Base-by-base conservation (phyloP, 768 basidiomycete species). In the Auricularia sp. region DNA sequence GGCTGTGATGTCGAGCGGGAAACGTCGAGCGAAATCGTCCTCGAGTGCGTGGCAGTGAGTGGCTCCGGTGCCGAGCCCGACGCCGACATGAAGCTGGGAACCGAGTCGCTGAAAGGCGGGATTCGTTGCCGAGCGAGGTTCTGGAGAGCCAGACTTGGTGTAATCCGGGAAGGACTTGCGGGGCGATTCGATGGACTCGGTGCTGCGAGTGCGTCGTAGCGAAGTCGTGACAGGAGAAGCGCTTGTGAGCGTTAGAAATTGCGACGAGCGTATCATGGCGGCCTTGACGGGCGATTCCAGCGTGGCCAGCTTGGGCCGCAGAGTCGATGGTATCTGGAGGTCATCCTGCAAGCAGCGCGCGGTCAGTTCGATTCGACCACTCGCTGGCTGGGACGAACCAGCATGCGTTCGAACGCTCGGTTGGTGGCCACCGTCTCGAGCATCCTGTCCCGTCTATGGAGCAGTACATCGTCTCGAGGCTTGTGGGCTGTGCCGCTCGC, bases 281-380 rank as follows among this genome's bases (percentile, higher is more conserved):
- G 90, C 91, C 72, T 96, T 96, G 61, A 96, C 89, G 1, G 87
- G 85, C 0, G 86, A 77, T 64, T 95, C 91, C 83, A 96, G 91
- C 16, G 84, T 85, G 60, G 80, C 79, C 18, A 95, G 83, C 74
- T 92, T 91, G 1, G 86, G 87, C 7, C 93, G 83, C 29, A 93
- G 77, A 2, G 83, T 84, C 6, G 83, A 76, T 3, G 93, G 93
- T 23, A 95, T 92, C 75, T 95, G 92, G 62, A 95, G 84, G 65
- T 93, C 91, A 73, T 95, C 90, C 92, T 94, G 67, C 12, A 64
- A 42, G 63, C 62, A 11, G 29, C 61, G 64, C 43, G 64, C 11
- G 59, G 62, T 58, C 54, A 64, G 67, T 42, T 65, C 16, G 36
- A 10, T 35, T 44, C 1, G 4, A 3, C 12, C 1, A 14, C 5